Base-by-base conservation (phyloP, 108 stramenopile species). In the Aurantiochytrium sp. region DNA sequence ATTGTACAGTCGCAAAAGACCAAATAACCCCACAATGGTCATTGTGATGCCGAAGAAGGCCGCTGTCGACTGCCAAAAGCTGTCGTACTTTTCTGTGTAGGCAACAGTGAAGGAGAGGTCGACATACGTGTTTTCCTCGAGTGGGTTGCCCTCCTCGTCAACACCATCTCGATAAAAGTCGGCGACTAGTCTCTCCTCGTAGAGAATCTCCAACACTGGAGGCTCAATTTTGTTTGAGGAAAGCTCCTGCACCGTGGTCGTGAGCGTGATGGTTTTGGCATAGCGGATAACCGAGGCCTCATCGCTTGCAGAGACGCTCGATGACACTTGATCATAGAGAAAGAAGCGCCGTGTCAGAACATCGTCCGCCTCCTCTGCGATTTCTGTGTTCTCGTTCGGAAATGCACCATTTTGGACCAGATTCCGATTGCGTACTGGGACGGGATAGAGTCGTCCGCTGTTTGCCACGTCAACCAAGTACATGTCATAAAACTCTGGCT, bases 341-440 rank as follows among this genome's bases (percentile, higher is more conserved):
- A 95, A 94, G 91, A 96, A 96, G 12, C 96, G 91, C 5, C 96
- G 92, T 21, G 92, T 91, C 57, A 95, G 94, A 2, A 89, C 60
- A 89, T 96, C 95, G 87, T 95, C 93, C 47, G 88, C 12, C 58
- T 94, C 94, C 21, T 95, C 93, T 10, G 51, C 47, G 12, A 60
- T 35, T 12, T 72, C 21, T 5, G 60, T 25, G 88, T 95, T 95
- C 35, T 90, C 58, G 83, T 95, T 95, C 16, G 94, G 94, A 35
- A 88, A 91, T 16, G 58, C 29, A 42, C 43, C 60, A 18, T 59
- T 87, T 42, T 90, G 83, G 1, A 72, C 71, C 55, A 92, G 90
- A 83, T 94, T 94, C 14, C 92, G 89, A 47, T 90, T 91, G 55
- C 94, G 58, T 4, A 95, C 93, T 12, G 95, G 93, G 19, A 95